These are phyloP conservation scores for Colletotrichum viniferum DNA, from an alignment of 2,329 filamentous ascomycete species.

Conservation along the genomic window DNA sequence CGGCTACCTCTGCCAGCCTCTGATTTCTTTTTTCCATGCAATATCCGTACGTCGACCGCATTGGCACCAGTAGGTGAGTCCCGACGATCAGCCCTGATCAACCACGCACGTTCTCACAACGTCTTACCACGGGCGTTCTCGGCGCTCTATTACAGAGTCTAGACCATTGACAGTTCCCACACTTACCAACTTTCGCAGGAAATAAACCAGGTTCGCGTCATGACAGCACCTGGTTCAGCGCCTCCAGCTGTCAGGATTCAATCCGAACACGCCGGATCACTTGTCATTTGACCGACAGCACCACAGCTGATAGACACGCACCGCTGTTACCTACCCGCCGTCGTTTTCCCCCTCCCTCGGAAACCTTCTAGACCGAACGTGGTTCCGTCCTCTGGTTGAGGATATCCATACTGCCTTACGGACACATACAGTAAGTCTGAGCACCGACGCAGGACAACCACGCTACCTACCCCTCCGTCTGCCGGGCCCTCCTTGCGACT, in stretches of 20 bases:
- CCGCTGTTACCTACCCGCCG: neutral
- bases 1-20: neutral
- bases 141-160: neutral
- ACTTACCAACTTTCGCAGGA: constrained; percentile 12
- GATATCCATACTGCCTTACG: neutral
- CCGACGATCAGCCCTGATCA: neutral
- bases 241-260: neutral
- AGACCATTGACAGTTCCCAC: constrained; percentile 11
- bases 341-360: neutral
- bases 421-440: neutral
- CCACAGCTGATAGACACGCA: neutral
- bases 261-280: neutral
- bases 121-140: neutral
- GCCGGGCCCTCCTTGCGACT: neutral
- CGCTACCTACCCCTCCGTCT: neutral
- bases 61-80: neutral
- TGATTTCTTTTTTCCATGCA: neutral
- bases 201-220: constrained; percentile 4
- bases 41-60: neutral
- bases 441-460: neutral
- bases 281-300: neutral
- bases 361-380: neutral
- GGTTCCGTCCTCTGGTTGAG: neutral
- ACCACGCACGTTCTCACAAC: neutral
- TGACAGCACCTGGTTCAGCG: neutral